phyloP scores from a whole-genome alignment of 176 grass and related monocot species.

The Saccharum officinarum region DNA sequence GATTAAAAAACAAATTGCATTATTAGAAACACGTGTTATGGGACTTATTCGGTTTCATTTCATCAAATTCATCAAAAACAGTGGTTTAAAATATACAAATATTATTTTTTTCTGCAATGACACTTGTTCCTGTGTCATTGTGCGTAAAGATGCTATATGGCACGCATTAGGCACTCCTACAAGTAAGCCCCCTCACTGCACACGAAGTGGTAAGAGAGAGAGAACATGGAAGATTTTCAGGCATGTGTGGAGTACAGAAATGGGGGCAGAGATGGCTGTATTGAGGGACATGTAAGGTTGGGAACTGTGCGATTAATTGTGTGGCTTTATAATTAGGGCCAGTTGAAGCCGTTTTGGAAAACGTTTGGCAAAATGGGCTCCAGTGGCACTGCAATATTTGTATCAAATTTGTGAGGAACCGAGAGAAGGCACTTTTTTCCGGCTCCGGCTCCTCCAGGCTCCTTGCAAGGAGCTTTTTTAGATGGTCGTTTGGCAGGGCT shows the following conservation, averaged over 20 bases:
- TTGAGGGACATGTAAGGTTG: neutral
- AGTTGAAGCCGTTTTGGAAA: neutral
- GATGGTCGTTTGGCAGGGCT: neutral
- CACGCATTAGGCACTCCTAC: neutral
- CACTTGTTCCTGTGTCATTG: neutral
- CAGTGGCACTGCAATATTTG: neutral
- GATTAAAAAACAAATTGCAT: neutral
- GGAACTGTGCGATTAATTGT: neutral
- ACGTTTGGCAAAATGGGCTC: neutral
- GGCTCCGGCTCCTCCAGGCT: neutral
- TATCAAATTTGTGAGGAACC: neutral
- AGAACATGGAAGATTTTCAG: neutral
- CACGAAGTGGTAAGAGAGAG: neutral
- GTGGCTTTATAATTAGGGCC: neutral
- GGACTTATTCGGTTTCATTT: neutral
- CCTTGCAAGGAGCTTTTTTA: neutral
- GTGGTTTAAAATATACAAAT: neutral
- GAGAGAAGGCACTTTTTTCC: neutral
- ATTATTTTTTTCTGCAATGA: neutral
- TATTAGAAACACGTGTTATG: neutral
- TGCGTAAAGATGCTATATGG: neutral
- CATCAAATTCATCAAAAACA: neutral
- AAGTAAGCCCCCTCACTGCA: neutral
- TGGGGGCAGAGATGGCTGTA: neutral
- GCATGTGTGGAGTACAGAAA: neutral